Conservation (phyloP, 2,329 filamentous ascomycete species). For the Macrophomina pseudophaseolina region DNA sequence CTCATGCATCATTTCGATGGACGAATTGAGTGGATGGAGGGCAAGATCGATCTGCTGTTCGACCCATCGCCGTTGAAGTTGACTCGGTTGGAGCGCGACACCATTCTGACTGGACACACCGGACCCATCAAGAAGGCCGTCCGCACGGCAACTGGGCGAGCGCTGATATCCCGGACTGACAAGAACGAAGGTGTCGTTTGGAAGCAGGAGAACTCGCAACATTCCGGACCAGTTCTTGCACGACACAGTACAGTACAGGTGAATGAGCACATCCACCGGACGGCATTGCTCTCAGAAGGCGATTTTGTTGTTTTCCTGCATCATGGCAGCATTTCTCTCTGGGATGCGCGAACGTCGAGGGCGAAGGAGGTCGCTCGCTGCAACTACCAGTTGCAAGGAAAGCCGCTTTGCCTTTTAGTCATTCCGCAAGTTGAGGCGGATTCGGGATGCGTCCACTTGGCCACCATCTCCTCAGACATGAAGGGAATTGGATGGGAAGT, state of each 20-base stretch:
- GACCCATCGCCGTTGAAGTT: conserved; percentile 67
- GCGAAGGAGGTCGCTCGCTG: conserved; percentile 65
- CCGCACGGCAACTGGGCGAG: conserved; percentile 79
- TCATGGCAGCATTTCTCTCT: conserved; percentile 72
- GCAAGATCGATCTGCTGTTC: conserved; percentile 78
- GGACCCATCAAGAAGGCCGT: conserved; percentile 82
- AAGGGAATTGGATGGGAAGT: conserved; percentile 83
- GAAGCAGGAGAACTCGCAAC: conserved; percentile 65
- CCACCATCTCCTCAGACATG: conserved; percentile 80
- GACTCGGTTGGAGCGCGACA: conserved; percentile 65
- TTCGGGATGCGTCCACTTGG: conserved; percentile 65
- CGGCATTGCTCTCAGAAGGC: conserved; percentile 77
- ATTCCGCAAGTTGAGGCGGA: conserved; percentile 69
- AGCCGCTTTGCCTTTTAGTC: conserved; percentile 78
- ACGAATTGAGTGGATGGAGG: conserved; percentile 79
- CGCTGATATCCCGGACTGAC: conserved; percentile 79
- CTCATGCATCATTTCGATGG: conserved; percentile 87
- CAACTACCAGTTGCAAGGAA: conserved; percentile 66
- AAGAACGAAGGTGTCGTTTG: conserved; percentile 83
- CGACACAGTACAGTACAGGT: conserved; percentile 72
- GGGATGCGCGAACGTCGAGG: conserved; percentile 71
- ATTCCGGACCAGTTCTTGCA: conserved; percentile 59
- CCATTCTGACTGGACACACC: conserved; percentile 84
- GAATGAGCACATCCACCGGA: conserved; percentile 76
- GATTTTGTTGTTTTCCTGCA: conserved; percentile 82